Percentiles rank a stretch among this genome's conserved stretches.
Conservation (phyloP, 805 yeast species). For the Torulaspora franciscae region DNA sequence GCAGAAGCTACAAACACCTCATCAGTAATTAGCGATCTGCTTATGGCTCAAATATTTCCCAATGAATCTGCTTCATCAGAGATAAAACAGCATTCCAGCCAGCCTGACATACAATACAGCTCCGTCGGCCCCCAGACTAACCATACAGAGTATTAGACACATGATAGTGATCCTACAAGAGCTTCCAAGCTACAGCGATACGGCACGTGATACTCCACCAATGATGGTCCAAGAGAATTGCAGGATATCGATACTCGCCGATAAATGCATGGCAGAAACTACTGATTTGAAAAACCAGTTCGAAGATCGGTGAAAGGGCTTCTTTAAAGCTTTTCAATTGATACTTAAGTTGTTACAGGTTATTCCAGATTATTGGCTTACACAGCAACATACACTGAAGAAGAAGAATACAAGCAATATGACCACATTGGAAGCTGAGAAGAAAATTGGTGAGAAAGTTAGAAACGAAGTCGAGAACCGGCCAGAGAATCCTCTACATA, state of each 20-base stretch:
- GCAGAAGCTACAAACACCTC: too few species aligned
- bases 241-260: neutral
- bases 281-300: conserved; percentile 1
- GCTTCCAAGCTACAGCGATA: too few species aligned
- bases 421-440: conserved; percentile 11
- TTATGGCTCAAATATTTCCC: too few species aligned
- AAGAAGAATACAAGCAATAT: neutral
- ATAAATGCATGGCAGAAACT: conserved; percentile 5
- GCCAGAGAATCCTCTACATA: conserved; percentile 46
- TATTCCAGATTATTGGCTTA: too few species aligned
- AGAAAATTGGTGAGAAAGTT: conserved; percentile 12
- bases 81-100: too few species aligned
- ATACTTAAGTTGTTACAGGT: neutral
- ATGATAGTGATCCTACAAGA: too few species aligned
- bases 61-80: too few species aligned
- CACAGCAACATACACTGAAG: neutral
- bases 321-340: neutral
- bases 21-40: too few species aligned
- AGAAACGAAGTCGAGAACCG: conserved; percentile 15
- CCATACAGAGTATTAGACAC: too few species aligned
- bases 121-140: too few species aligned
- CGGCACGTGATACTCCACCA: conserved; percentile 2
- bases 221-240: neutral
- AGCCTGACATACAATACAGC: too few species aligned
- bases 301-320: neutral